A percentile compares a stretch with the other conserved stretches of the same genome.
Conservation (phyloP, 75 land plant genomes). For the Chamaecyparis obtusa region DNA sequence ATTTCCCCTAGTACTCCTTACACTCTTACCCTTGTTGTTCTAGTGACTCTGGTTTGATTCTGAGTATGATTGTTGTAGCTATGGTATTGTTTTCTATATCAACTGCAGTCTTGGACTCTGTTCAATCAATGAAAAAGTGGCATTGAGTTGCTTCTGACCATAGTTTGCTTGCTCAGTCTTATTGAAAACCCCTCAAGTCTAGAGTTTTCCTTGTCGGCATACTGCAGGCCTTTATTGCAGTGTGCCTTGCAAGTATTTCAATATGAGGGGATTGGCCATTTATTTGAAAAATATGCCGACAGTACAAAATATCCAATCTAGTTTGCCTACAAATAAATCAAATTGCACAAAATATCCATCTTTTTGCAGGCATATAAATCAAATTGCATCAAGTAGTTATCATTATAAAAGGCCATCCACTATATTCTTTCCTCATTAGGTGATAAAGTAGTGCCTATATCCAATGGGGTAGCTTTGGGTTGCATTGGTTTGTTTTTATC, state of each 20-base stretch:
- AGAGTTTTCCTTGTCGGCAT: background rate
- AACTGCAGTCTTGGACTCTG: background rate
- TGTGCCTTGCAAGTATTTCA: background rate
- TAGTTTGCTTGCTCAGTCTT: background rate
- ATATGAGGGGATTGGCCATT: background rate
- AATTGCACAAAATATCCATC: background rate
- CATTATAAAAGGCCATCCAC: background rate
- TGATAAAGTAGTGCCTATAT: background rate
- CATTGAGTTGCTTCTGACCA: background rate
- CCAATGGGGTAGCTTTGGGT: background rate
- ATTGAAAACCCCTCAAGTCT: background rate
- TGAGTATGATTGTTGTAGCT: background rate
- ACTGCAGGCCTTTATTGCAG: background rate
- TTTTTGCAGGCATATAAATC: background rate
- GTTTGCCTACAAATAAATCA: background rate
- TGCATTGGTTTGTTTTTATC: background rate
- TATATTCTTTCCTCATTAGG: background rate
- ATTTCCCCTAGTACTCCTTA: background rate
- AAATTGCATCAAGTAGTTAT: background rate
- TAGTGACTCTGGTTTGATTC: too few relatives aligned
- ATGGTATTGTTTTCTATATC: background rate
- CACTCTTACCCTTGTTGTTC: too few relatives aligned
- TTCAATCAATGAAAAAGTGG: background rate
- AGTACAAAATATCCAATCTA: too few relatives aligned
- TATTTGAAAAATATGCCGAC: background rate